Conservation (phyloP, 148 eudicot species). For the Limonium bicolor region DNA sequence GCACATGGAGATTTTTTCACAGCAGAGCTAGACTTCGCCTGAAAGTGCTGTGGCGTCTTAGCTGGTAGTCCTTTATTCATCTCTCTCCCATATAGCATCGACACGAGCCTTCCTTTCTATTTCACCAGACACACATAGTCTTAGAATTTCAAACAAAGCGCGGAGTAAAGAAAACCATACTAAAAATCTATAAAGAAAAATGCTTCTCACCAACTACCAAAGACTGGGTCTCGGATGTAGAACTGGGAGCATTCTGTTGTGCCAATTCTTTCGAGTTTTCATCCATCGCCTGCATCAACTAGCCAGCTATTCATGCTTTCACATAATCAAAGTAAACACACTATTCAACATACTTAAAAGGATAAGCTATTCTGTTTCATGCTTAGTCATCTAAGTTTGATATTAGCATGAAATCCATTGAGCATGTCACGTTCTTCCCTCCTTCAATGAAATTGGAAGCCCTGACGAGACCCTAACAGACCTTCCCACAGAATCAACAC, state of each 20-base stretch:
- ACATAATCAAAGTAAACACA: too few relatives aligned
- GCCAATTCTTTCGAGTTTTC: slow-evolving; percentile 11
- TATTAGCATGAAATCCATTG: too few relatives aligned
- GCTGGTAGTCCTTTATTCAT: slow-evolving; percentile 82
- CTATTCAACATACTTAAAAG: too few relatives aligned
- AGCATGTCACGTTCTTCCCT: too few relatives aligned
- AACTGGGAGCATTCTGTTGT: slow-evolving; percentile 18
- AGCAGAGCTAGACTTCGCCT: slow-evolving; percentile 21
- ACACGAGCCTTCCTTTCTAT: slow-evolving; percentile 74
- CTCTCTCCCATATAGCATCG: slow-evolving; percentile 75
- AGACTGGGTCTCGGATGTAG: slow-evolving; percentile 18
- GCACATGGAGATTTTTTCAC: slow-evolving; percentile 20
- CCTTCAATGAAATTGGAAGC: too few relatives aligned
- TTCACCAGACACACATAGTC: slow-evolving; percentile 6
- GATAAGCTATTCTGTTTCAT: too few relatives aligned
- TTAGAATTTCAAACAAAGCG: background rate
- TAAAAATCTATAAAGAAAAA: background rate
- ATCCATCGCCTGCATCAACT: slow-evolving; percentile 21
- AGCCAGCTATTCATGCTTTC: too few relatives aligned
- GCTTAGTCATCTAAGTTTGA: too few relatives aligned
- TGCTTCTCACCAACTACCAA: slow-evolving; percentile 29
- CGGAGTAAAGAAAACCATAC: background rate
- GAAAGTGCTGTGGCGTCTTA: slow-evolving; percentile 41
- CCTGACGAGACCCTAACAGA: too few relatives aligned
- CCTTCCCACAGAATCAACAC: too few relatives aligned